Conservation (phyloP, 2,329 filamentous ascomycete genomes). For the Talaromyces sp. region DNA sequence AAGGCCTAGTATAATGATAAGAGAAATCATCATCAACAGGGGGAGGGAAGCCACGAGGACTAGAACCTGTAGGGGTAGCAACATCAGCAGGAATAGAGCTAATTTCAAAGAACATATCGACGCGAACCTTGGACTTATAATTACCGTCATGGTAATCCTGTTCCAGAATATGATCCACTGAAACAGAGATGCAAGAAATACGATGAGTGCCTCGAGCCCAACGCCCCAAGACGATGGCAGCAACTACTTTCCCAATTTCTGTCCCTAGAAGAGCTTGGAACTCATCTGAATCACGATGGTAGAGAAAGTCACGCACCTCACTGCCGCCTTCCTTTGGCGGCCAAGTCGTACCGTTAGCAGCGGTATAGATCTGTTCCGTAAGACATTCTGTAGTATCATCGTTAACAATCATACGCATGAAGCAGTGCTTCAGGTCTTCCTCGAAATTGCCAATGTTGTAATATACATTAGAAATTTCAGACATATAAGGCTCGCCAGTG, state of each 20-base stretch:
- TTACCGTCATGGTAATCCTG: no score
- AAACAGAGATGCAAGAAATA: not conserved
- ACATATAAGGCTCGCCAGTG: not conserved
- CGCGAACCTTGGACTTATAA: no score
- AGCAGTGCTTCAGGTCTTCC: not conserved
- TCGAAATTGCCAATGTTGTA: not conserved
- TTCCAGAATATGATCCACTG: not conserved
- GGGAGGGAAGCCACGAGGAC: no score
- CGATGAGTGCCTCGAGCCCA: not conserved
- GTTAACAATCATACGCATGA: not conserved
- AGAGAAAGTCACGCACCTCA: not conserved
- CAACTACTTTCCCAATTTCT: not conserved
- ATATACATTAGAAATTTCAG: not conserved
- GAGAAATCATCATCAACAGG: no score
- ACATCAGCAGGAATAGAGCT: no score
- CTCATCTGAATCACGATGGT: not conserved
- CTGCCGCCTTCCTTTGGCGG: not conserved
- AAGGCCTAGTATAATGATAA: no score
- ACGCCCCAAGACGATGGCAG: not conserved
- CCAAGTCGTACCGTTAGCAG: not conserved
- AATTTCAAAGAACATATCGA: no score
- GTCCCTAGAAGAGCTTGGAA: not conserved
- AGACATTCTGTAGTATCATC: not conserved
- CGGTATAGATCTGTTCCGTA: not conserved
- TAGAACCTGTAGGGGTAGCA: no score